A percentile compares a stretch with the other conserved stretches of the same genome.
Conservation (phyloP, 164 flowering plant species). For the Aristolochia fimbriata region DNA sequence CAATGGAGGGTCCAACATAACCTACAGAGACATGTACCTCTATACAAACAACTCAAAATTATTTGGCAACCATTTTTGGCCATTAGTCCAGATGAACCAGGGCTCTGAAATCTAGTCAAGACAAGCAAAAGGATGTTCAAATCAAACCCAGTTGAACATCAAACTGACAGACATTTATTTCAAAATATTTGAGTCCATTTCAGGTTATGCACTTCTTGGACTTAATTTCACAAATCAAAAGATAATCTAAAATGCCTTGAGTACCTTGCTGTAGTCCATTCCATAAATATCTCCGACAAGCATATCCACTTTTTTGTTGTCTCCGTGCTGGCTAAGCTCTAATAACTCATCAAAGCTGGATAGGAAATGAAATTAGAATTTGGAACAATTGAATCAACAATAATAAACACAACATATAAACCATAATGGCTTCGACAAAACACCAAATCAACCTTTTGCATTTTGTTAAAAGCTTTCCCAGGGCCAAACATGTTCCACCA, state of each 20-base stretch:
- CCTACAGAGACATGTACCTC: too few relatives aligned
- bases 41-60: too few relatives aligned
- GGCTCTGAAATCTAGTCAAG: too few relatives aligned
- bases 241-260: background rate
- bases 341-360: constrained; percentile 90
- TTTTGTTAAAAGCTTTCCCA: constrained; percentile 86
- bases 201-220: too few relatives aligned
- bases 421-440: background rate
- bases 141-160: too few relatives aligned
- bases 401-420: background rate
- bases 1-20: too few relatives aligned
- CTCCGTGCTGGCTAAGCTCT: constrained; percentile 91
- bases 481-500: constrained; percentile 97
- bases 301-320: constrained; percentile 83
- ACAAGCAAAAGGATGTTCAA: too few relatives aligned
- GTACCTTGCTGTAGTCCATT: constrained; percentile 89
- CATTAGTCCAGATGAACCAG: too few relatives aligned
- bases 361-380: constrained; percentile 1
- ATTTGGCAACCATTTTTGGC: too few relatives aligned
- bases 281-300: constrained; percentile 98
- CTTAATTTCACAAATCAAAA: too few relatives aligned
- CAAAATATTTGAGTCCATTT: too few relatives aligned
- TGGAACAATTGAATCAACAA: background rate
- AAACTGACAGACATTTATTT: too few relatives aligned
- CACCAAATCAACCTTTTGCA: constrained; percentile 59